Evolutionary conservation across 2,329 filamentous ascomycete genomes (phyloP).

Genomic region (Bipolaris gigantea): DNA sequence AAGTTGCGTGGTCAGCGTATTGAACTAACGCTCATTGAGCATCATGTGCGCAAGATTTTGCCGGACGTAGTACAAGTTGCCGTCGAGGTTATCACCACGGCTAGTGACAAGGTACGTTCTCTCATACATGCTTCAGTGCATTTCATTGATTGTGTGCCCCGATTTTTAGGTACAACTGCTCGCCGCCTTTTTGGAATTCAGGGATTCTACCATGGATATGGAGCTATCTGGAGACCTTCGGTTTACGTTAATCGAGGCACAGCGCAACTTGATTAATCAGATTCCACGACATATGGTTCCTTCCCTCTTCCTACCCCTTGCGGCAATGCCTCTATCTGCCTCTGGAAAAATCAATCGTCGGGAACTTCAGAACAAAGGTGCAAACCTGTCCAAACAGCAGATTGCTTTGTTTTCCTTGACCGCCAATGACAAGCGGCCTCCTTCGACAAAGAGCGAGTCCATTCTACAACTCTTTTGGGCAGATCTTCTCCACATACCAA

Average conservation of each 20-base stretch:
- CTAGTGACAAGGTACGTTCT: background rate
- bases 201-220: background rate
- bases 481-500: background rate
- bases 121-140: background rate
- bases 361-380: constrained; percentile 19
- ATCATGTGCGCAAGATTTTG: background rate
- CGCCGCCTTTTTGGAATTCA: background rate
- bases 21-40: constrained; percentile 25
- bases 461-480: constrained; percentile 1
- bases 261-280: background rate
- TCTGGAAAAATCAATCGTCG: constrained; percentile 48
- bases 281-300: constrained; percentile 45
- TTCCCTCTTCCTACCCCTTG: constrained; percentile 49
- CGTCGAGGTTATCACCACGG: background rate
- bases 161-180: background rate
- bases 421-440: background rate
- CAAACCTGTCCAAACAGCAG: background rate
- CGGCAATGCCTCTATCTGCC: constrained; percentile 47
- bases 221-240: background rate
- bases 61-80: background rate
- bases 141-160: background rate
- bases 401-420: background rate
- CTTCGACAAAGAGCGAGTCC: background rate
- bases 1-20: constrained; percentile 30
- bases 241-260: background rate